Base-by-base conservation (phyloP, 2,329 filamentous ascomycete species). In the Coniochaeta ligniaria region DNA sequence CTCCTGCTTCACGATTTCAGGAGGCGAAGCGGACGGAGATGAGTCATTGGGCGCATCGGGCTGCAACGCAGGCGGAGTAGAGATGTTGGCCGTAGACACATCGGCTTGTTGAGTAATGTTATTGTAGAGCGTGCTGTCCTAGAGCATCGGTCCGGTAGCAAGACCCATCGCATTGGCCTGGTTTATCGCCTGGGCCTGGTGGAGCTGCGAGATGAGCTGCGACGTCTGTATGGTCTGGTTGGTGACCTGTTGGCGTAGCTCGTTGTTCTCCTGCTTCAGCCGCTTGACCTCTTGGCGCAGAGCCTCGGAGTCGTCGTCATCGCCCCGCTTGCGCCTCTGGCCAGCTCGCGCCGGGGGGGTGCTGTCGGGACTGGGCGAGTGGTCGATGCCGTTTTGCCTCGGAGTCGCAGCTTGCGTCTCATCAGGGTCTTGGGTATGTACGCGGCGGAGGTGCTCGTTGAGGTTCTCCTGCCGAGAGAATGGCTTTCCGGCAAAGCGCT, bases 381-480 rank as follows among this genome's bases (percentile, higher is more conserved):
- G 74, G 62, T 80, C 79, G 64, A 75, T 78, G 6, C 81, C 79
- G 57, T 77, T 78, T 58, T 80, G 79, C 38, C 78, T 79, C 33
- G 73, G 38, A 41, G 11, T 75, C 36, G 78, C 76, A 28, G 71
- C 71, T 20, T 68, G 72, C 24, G 66, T 66, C 33, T 70, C 66
- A 60, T 72, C 69, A 54, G 68, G 59, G 62, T 67, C 61, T 56
- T 81, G 80, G 47, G 83, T 88, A 72, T 98, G 94, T n/a, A 96
- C 91, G 28, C 94, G 87, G 22, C 94, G 89, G 20, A 97, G 79
- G 74, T 98, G 94, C 75, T 98, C 94, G 71, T 94, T 92, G 4
- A 97, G 80, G 68, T 98, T 98, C 75, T 98, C 94, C 70, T 93
- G 90, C 57, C 94, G 86, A 9, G 93, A 96, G 73, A 98, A 98